These are phyloP conservation scores for Didymella lethalis DNA, from an alignment of 2,329 filamentous ascomycete genomes.

Conservation along the genomic window DNA sequence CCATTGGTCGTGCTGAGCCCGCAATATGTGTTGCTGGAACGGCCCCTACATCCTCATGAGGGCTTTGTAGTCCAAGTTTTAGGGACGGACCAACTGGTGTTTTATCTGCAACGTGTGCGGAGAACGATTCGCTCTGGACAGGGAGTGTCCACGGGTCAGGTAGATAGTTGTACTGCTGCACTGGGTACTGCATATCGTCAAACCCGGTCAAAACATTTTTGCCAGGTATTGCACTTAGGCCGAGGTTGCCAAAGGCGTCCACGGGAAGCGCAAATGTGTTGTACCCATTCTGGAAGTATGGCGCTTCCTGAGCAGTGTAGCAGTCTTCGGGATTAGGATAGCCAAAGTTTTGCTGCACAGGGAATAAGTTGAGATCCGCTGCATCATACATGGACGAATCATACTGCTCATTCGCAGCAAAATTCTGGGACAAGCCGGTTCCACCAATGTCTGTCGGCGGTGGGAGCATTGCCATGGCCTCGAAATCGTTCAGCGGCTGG, in stretches of 20 bases:
- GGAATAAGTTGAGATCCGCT: not conserved
- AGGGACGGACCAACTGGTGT: not conserved
- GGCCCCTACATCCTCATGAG: too few relatives aligned
- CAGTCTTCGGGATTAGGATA: conserved; percentile 14
- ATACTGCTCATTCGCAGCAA: not conserved
- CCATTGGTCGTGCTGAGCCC: too few relatives aligned
- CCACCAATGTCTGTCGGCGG: not conserved
- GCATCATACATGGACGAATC: not conserved
- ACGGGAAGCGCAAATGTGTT: not conserved
- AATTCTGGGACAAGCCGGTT: not conserved
- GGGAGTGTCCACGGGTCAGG: not conserved
- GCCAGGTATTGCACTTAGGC: conserved; percentile 8
- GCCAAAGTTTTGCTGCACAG: not conserved
- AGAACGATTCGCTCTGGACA: not conserved
- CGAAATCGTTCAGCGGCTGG: conserved; percentile 1
- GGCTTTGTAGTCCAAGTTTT: not conserved
- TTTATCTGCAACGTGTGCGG: not conserved
- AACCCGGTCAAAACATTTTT: not conserved
- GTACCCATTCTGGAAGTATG: conserved; percentile 8
- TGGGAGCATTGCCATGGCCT: not conserved
- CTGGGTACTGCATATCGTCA: not conserved
- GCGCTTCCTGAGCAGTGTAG: conserved; percentile 4
- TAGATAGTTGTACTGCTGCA: not conserved
- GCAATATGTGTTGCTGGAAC: too few relatives aligned
- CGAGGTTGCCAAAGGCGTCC: not conserved